Evolutionary conservation across 495 filamentous ascomycete genomes (phyloP).

Genomic region (Aspergillus baeticus): DNA sequence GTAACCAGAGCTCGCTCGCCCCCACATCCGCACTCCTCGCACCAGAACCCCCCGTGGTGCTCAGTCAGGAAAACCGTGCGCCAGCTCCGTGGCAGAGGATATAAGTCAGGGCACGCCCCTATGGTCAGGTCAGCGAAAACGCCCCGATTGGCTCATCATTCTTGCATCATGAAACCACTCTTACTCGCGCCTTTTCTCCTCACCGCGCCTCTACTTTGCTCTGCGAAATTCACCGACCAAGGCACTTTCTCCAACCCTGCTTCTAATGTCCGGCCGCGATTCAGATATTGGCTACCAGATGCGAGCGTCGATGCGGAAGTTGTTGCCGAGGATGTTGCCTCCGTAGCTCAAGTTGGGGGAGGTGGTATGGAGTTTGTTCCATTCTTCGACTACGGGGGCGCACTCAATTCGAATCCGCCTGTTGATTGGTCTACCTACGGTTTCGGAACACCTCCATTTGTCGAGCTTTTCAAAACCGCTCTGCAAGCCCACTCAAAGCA

Average conservation of each 20-base stretch:
- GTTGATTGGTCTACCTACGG: conserved; percentile 47
- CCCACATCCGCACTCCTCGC: too few relatives aligned
- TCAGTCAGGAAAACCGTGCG: too few relatives aligned
- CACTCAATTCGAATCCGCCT: conserved; percentile 1
- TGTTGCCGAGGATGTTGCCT: conserved; percentile 34
- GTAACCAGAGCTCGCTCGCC: too few relatives aligned
- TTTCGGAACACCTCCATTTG: conserved; percentile 45
- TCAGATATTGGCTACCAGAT: conserved; percentile 44
- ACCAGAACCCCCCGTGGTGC: too few relatives aligned
- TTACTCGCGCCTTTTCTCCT: too few relatives aligned
- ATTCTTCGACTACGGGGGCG: conserved; percentile 39
- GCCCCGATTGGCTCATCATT: too few relatives aligned
- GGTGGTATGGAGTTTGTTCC: conserved; percentile 45
- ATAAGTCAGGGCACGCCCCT: too few relatives aligned
- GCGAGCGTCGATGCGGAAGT: conserved; percentile 31
- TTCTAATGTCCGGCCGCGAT: conserved; percentile 21
- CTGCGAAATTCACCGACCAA: conserved; percentile 14
- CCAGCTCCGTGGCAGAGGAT: too few relatives aligned
- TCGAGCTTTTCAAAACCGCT: conserved; percentile 33
- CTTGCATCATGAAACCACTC: too few relatives aligned
- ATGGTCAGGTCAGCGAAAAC: too few relatives aligned
- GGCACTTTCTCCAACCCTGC: conserved; percentile 29
- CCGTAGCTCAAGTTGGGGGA: conserved; percentile 30
- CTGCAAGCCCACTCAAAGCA: conserved; percentile 36
- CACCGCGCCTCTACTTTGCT: too few relatives aligned